Conservation (phyloP, 2,329 filamentous ascomycete genomes). For the Sphaerulina musiva region DNA sequence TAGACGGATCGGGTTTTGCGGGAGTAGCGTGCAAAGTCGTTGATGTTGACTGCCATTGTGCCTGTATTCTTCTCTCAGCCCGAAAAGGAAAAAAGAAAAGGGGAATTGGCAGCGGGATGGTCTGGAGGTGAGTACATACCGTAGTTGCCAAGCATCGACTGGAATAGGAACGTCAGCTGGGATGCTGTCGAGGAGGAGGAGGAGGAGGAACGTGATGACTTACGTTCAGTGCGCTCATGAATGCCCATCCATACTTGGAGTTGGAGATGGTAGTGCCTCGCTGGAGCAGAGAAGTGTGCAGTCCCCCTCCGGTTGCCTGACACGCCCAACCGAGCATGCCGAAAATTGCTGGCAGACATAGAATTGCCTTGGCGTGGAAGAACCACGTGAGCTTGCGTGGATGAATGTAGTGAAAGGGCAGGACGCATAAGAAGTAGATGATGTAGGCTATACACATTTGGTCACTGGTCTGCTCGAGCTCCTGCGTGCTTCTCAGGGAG, state of each 20-base stretch:
- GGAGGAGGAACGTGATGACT: background rate
- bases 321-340: conserved; percentile 20
- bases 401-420: conserved; percentile 24
- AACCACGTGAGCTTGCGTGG: conserved; percentile 21
- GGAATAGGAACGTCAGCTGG: background rate
- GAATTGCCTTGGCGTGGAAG: conserved; percentile 21
- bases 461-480: background rate
- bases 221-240: conserved; percentile 30
- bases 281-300: conserved; percentile 21
- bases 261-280: conserved; percentile 23
- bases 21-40: conserved; percentile 22
- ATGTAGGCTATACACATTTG: conserved; percentile 10
- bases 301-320: conserved; percentile 16
- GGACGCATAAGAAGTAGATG: conserved; percentile 21
- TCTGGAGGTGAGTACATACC: background rate
- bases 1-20: conserved; percentile 12
- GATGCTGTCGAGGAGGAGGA: background rate
- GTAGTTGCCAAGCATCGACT: conserved; percentile 25
- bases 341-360: conserved; percentile 21
- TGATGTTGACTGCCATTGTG: conserved; percentile 25
- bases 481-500: background rate
- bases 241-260: conserved; percentile 25
- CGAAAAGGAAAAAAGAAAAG: no score
- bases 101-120: no score
- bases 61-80: no score